Conservation (phyloP, 345 rosid genomes). For the Eucalyptus viminalis region DNA sequence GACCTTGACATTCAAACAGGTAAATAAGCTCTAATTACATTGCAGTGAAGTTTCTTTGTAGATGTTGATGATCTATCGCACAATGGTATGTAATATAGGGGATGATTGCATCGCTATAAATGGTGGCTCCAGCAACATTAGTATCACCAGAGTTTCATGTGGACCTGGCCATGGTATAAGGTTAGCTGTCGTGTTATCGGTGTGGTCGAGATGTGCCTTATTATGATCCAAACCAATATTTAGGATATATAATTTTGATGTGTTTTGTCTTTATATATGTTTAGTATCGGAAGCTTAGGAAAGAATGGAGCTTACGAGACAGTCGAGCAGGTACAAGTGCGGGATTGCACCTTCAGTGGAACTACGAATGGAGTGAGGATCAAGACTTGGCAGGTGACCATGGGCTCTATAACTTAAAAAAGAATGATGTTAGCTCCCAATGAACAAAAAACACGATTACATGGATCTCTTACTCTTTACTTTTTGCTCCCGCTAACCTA, state of each 20-base stretch:
- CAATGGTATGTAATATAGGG: background rate
- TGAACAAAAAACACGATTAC: background rate
- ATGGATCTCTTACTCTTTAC: background rate
- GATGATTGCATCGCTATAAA: background rate
- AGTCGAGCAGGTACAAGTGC: constrained; percentile 25
- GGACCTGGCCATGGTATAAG: background rate
- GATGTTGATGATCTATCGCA: background rate
- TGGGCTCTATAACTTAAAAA: background rate
- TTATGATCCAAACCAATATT: background rate
- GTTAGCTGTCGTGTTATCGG: background rate
- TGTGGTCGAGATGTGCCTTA: background rate
- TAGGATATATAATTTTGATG: background rate
- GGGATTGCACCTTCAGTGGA: constrained; percentile 14
- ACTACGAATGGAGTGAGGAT: constrained; percentile 44
- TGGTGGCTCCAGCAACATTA: background rate
- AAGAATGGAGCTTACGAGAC: background rate
- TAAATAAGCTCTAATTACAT: background rate
- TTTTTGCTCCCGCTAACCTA: background rate
- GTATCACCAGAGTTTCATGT: background rate
- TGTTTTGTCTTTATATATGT: background rate
- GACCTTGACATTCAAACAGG: background rate
- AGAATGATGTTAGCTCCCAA: background rate
- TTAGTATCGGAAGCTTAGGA: constrained; percentile 54
- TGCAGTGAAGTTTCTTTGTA: background rate
- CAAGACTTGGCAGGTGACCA: constrained; percentile 36